Percentiles rank a stretch among this genome's conserved stretches.
Conservation (phyloP, 345 rosid genomes). For the Laguncularia racemosa region DNA sequence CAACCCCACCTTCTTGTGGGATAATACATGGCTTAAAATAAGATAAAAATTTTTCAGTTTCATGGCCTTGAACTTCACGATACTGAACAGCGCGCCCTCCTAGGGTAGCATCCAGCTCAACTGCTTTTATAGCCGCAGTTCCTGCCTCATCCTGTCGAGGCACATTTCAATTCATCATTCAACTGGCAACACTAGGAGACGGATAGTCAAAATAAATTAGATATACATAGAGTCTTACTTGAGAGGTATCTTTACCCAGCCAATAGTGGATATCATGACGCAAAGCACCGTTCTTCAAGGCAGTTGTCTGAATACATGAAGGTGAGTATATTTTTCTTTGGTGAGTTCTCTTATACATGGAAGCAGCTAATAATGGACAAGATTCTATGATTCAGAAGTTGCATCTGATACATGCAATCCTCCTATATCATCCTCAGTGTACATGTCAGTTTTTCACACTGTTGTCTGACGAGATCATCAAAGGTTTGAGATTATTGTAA, state of each 20-base stretch:
- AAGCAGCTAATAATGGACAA: too few relatives aligned
- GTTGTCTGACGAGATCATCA: too few relatives aligned
- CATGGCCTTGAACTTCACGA: conserved; percentile 95
- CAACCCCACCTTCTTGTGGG: conserved; percentile 94
- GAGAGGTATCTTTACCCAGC: conserved; percentile 96
- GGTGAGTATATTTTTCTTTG: conserved; percentile 1
- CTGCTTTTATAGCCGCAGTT: conserved; percentile 91
- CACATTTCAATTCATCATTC: neutral
- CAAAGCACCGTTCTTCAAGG: conserved; percentile 78
- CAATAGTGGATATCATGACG: conserved; percentile 88
- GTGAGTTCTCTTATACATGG: neutral
- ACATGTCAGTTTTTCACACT: too few relatives aligned
- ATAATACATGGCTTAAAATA: conserved; percentile 93
- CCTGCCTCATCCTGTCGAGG: conserved; percentile 89
- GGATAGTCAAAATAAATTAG: neutral
- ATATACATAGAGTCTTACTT: conserved; percentile 36
- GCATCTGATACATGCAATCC: too few relatives aligned
- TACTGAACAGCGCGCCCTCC: conserved; percentile 99
- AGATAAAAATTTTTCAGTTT: conserved; percentile 91
- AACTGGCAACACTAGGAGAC: neutral
- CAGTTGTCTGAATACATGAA: conserved; percentile 48
- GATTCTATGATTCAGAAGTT: too few relatives aligned
- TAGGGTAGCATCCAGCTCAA: conserved; percentile 87
- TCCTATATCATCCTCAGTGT: too few relatives aligned
- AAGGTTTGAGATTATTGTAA: too few relatives aligned